A percentile compares a stretch with the other conserved stretches of the same genome.
These are phyloP conservation scores for Kokia cookei DNA, from an alignment of 441 rosid species.

Conservation along the genomic window DNA sequence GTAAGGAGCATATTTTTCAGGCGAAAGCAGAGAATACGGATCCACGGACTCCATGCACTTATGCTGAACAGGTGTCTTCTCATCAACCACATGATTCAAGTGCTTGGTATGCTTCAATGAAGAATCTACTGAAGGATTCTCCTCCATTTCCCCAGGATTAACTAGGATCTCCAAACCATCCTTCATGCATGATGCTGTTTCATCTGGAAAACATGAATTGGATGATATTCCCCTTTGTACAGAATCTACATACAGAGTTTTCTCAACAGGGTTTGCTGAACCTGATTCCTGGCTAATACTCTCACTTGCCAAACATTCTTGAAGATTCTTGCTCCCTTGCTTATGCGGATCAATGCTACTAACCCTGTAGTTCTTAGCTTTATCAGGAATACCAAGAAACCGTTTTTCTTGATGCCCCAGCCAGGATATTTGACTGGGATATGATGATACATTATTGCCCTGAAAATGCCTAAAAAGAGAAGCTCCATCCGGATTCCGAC, in stretches of 20 bases:
- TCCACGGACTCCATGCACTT: constrained; percentile 17
- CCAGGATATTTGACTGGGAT: constrained; percentile 5
- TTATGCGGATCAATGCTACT: constrained; percentile 6
- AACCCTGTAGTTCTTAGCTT: constrained; percentile 11
- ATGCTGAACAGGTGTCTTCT: constrained; percentile 16
- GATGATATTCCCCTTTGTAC: constrained; percentile 31
- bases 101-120: constrained; percentile 21
- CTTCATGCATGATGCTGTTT: constrained; percentile 8
- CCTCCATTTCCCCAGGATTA: constrained; percentile 15
- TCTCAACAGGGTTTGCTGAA: constrained; percentile 44
- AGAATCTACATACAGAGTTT: constrained; percentile 75
- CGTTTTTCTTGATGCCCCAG: constrained; percentile 10
- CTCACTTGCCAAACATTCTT: constrained; percentile 50
- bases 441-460: constrained; percentile 20
- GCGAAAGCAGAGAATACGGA: constrained; percentile 13
- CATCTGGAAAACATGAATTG: constrained; percentile 26
- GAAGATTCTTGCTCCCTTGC: constrained; percentile 32
- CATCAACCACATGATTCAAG: constrained; percentile 5
- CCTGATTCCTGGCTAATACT: constrained; percentile 35
- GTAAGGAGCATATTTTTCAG: constrained; percentile 16
- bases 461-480: constrained; percentile 23
- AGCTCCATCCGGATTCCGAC: constrained; percentile 22
- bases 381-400: constrained; percentile 16
- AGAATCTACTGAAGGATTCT: constrained; percentile 19
- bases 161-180: constrained; percentile 9